Base-by-base conservation (phyloP, 2,329 filamentous ascomycete species). In the Sporothrix mexicana region DNA sequence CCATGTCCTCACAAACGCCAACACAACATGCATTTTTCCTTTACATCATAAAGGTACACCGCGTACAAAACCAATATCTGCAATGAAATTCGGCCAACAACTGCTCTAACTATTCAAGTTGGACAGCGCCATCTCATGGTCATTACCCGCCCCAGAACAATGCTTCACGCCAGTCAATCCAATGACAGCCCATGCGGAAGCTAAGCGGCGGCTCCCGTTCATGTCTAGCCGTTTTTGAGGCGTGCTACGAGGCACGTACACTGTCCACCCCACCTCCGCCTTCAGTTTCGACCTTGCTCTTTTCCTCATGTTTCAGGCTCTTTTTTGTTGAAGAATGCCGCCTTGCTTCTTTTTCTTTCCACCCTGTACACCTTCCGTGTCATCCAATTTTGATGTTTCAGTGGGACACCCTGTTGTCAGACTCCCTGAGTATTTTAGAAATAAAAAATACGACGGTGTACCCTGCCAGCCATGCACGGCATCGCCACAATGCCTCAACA, bases 381-480 rank as follows among this genome's bases (percentile, higher is more conserved):
- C 68, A 70, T 70, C 69, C 69, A 43, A 20, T 10, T 10, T 15
- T 6, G 9, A 20, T 36, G 13, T 43, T 23, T 9, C 30, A 36
- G 41, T 51, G 43, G 41, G 25, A 51, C 43, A 49, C 13, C 8
- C 13, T 4, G 8, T 47, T 23, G 45, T 49, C 20, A n/a, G 64
- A 67, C 45, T 36, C 43, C 12, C 3, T n/a, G 10, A 51, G 12
- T 25, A n/a, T 36, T 7, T 23, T 12, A 51, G 30, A 2, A 51
- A 51, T 17, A 13, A 7, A 49, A 25, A 17, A 67, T n/a, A 51
- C 23, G 41, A 36, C 68, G 10, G 2, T 17, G 30, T 45, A 30
- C 15, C 20, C n/a, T 10, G 51, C 67, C 51, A 69, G n/a, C 23
- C 13, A 69, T 70, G 53, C 69, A 59, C 23, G 36, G 57, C 69